Evolutionary conservation across 2,329 filamentous ascomycete genomes (phyloP).

Genomic region (Ceratocystis albifundus): DNA sequence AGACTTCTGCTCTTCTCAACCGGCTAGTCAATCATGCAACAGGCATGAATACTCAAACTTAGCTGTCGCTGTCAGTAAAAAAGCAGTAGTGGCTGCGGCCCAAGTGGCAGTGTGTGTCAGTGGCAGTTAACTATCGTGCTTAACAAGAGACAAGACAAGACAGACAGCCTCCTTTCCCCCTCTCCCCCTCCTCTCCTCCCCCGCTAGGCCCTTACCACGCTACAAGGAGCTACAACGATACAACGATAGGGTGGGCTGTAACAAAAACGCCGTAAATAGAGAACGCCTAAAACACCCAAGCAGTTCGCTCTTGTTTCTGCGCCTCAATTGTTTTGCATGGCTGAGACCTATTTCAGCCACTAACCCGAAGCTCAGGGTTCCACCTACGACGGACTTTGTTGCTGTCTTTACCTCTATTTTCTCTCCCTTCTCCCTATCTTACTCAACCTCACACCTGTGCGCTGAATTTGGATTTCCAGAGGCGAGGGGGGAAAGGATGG

Average conservation of each 20-base stretch:
- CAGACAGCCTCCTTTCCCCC: too few relatives aligned
- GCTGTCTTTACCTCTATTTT: background rate
- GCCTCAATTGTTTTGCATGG: conserved; percentile 4
- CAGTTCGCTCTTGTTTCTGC: conserved; percentile 10
- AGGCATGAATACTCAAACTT: background rate
- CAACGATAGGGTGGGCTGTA: background rate
- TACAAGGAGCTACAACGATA: background rate
- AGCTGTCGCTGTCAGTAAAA: background rate
- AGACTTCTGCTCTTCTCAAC: background rate
- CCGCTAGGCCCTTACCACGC: too few relatives aligned
- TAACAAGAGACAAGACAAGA: background rate
- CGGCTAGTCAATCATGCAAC: background rate
- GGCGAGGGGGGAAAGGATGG: background rate
- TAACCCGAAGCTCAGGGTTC: background rate
- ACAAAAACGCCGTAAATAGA: conserved; percentile 4
- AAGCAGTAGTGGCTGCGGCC: background rate
- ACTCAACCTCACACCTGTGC: background rate
- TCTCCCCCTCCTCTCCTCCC: too few relatives aligned
- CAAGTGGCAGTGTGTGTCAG: too few relatives aligned
- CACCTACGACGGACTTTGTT: background rate
- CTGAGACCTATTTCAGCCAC: conserved; percentile 9
- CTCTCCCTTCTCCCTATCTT: background rate
- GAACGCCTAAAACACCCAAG: conserved; percentile 5
- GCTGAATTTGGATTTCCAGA: background rate
- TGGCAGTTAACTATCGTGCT: background rate